These are phyloP conservation scores for Xylaria nigripes DNA, from an alignment of 495 filamentous ascomycete genomes.

Conservation along the genomic window DNA sequence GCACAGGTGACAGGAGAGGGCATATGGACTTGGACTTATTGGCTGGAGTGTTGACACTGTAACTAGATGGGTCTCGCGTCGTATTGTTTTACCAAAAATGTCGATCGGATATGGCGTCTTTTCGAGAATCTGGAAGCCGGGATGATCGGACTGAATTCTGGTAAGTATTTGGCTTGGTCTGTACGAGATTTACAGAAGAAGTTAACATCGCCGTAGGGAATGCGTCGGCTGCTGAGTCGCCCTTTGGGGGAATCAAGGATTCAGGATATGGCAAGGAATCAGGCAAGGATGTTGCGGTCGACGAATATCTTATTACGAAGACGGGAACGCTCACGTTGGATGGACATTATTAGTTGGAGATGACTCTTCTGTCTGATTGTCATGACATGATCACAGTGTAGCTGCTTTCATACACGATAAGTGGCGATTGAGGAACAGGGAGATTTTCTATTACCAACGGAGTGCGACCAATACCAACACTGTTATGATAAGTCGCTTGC, in stretches of 20 bases:
- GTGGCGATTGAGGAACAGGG: too few relatives aligned
- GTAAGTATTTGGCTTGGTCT: slow-evolving; percentile 23
- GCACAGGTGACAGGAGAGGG: not conserved
- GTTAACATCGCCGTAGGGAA: slow-evolving; percentile 35
- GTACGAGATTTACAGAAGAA: not conserved
- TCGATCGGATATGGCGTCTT: slow-evolving; percentile 63
- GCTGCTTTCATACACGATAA: too few relatives aligned
- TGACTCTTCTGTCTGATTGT: not conserved
- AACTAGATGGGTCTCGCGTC: slow-evolving; percentile 55
- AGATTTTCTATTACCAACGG: too few relatives aligned
- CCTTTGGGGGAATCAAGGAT: slow-evolving; percentile 71
- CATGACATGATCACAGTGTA: not conserved
- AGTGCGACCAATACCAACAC: too few relatives aligned
- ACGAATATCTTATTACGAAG: slow-evolving; percentile 65
- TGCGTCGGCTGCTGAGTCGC: slow-evolving; percentile 58
- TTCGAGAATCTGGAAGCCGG: slow-evolving; percentile 68
- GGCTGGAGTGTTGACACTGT: not conserved
- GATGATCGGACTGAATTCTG: slow-evolving; percentile 67
- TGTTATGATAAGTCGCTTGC: too few relatives aligned
- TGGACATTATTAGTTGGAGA: slow-evolving; percentile 49
- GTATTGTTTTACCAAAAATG: slow-evolving; percentile 67
- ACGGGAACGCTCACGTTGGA: slow-evolving; percentile 59
- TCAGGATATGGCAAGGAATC: slow-evolving; percentile 70
- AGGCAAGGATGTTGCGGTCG: slow-evolving; percentile 62
- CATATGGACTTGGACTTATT: not conserved